These are phyloP conservation scores for Albugo laibachii DNA, from an alignment of 352 stramenopile species.

Conservation along the genomic window DNA sequence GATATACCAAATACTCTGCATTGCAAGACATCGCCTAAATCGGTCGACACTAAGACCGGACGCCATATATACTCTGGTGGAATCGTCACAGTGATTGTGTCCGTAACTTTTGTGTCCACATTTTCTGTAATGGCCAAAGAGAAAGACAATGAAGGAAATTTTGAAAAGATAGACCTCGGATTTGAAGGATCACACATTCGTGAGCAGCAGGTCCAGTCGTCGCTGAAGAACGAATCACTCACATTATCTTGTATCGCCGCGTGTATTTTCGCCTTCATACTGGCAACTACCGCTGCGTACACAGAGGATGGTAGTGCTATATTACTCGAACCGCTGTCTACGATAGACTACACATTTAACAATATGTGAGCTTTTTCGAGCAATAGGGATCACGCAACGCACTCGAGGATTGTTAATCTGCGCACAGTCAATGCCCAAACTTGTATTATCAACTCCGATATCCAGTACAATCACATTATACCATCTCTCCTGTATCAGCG, in stretches of 20 bases:
- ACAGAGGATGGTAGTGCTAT: slow-evolving; percentile 48
- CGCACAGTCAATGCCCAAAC: slow-evolving; percentile 28
- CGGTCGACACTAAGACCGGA: slow-evolving; percentile 23
- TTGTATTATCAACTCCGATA: slow-evolving; percentile 24
- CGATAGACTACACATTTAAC: slow-evolving; percentile 25
- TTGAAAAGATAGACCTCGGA: slow-evolving; percentile 28
- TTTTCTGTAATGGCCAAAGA: slow-evolving; percentile 20
- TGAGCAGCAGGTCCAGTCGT: slow-evolving; percentile 45
- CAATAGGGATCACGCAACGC: not conserved
- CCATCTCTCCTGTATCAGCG: slow-evolving; percentile 52
- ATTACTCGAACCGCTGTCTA: slow-evolving; percentile 68
- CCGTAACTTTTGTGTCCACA: slow-evolving; percentile 12
- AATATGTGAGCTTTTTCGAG: not conserved
- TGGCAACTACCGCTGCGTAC: slow-evolving; percentile 30
- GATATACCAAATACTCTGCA: slow-evolving; percentile 72
- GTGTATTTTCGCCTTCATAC: slow-evolving; percentile 31
- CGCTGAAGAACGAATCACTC: slow-evolving; percentile 40
- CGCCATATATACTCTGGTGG: slow-evolving; percentile 70
- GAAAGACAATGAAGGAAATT: slow-evolving; percentile 34
- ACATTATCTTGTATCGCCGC: slow-evolving; percentile 16
- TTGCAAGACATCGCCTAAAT: slow-evolving; percentile 10
- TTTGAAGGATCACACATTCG: slow-evolving; percentile 46
- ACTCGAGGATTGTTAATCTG: slow-evolving; percentile 42
- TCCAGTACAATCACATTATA: slow-evolving; percentile 65
- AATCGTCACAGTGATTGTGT: slow-evolving; percentile 58